Evolutionary conservation across 768 basidiomycete genomes (phyloP).

Genomic region (Macrocybe gigantea): DNA sequence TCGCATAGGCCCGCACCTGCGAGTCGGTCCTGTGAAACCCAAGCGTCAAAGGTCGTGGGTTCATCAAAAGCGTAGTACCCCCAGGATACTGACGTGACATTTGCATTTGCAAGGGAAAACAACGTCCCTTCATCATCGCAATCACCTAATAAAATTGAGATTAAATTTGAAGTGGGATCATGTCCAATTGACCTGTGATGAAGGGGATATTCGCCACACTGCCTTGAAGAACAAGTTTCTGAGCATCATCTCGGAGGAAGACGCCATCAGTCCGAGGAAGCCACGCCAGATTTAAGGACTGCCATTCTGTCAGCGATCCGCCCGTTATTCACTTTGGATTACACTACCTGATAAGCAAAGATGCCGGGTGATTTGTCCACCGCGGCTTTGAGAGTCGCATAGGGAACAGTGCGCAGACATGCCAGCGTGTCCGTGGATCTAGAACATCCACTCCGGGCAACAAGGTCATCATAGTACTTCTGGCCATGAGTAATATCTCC

Average conservation of each 20-base stretch:
- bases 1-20: constrained; percentile 22
- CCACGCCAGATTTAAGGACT: constrained; percentile 40
- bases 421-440: constrained; percentile 32
- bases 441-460: constrained; percentile 34
- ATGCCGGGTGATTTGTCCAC: constrained; percentile 36
- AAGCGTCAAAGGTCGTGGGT: background rate
- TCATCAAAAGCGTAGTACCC: background rate
- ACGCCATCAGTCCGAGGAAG: constrained; percentile 45
- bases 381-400: constrained; percentile 32
- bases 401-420: constrained; percentile 37
- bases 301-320: background rate
- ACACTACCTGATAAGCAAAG: constrained; percentile 35
- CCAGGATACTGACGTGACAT: constrained; percentile 36
- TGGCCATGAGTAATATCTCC: constrained; percentile 40
- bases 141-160: constrained; percentile 26
- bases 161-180: background rate
- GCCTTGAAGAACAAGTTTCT: constrained; percentile 34
- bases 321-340: background rate
- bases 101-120: constrained; percentile 39
- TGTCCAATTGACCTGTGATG: constrained; percentile 28
- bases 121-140: constrained; percentile 58
- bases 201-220: constrained; percentile 43
- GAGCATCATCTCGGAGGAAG: constrained; percentile 38
- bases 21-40: constrained; percentile 12
- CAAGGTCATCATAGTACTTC: constrained; percentile 39